Evolutionary conservation across 2,329 filamentous ascomycete genomes (phyloP), one percentile per base, ranked within the genome.

Genomic region (Penicillium sp.): DNA sequence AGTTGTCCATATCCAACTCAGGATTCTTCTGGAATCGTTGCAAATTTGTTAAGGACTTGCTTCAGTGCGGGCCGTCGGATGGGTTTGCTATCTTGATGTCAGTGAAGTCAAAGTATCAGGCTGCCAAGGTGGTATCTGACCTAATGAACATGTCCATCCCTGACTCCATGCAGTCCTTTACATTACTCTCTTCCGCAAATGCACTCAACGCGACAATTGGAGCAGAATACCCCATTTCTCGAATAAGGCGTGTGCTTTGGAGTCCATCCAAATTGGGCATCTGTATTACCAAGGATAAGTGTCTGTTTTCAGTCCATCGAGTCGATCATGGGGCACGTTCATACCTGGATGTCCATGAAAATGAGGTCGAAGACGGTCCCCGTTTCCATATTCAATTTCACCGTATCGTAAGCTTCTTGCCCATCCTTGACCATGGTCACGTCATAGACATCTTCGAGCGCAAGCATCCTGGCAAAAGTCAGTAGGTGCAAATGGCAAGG

Each of bases 191-290:
- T 69, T 96, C 92, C 0, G 90, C 87, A 68, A 96, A 96, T 2
- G 93, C 93, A 11, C 92, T 96, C 45, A 97, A 78, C 0, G 93
- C 93, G 14, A 97, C 91, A 59, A 97, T 96, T 0, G 93, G 93
- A 1, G 90, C 89, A 11, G 84, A 87, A 75, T 95, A 97, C 1
- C 93, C 93, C 79, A 93, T 90, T 71, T 91, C 81, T 7, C 93
- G 86, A 65, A 97, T 96, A 33, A 96, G 79, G 10, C 88, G 84
- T 1, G 93, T 96, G 47, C 89, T 93, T 71, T 96, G 89, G 24
- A 97, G 78, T 1, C 93, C 93, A 68, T 96, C 92, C 14, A 97
- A 83, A 61, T 95, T 96, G 3, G 93, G 93, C 93, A 97, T 97
- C 75, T 47, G 24, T 27, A 26, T 46, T 29, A 46, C 14, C 31